Percentiles rank a stretch among this genome's conserved stretches.
These are phyloP conservation scores for Fusarium incarnatum DNA, from an alignment of 2,329 filamentous ascomycete genomes.

Conservation along the genomic window DNA sequence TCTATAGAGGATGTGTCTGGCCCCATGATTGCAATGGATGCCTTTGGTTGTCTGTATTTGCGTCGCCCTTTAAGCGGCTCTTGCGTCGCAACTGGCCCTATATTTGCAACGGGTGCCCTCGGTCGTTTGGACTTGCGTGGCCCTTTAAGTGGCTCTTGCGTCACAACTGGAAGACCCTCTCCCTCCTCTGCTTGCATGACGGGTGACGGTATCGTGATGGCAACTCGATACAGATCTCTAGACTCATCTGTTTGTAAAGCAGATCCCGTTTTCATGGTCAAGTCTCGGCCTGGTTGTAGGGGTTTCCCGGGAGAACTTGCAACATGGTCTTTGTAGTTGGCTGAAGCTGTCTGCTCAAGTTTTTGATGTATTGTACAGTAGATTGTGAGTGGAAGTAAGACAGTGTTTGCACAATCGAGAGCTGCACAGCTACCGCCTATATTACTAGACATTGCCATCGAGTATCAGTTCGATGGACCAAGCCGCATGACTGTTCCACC, in stretches of 20 bases:
- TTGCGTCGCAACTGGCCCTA: constrained; percentile 3
- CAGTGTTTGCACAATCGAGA: constrained; percentile 20
- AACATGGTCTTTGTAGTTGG: not conserved
- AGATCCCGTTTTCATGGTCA: constrained; percentile 33
- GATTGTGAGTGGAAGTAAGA: constrained; percentile 18
- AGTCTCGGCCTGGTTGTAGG: constrained; percentile 8
- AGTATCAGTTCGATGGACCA: constrained; percentile 17
- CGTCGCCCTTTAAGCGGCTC: not conserved
- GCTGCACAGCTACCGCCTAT: constrained; percentile 34
- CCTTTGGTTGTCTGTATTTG: not conserved
- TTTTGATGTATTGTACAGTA: constrained; percentile 34
- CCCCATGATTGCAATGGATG: constrained; percentile 3
- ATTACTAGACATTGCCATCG: constrained; percentile 30
- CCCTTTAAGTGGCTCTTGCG: not conserved
- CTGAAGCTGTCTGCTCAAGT: not conserved
- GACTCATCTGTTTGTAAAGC: constrained; percentile 2
- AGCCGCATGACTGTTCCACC: constrained; percentile 17
- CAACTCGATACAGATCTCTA: not conserved
- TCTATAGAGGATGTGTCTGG: not conserved
- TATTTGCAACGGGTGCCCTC: not conserved
- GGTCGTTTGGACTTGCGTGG: not conserved
- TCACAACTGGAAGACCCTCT: not conserved
- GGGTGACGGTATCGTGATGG: not conserved
- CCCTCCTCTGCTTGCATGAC: not conserved
- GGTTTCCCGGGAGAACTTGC: constrained; percentile 2